Base-by-base conservation (phyloP, 331 rosid species). In the Acacia concinna region DNA sequence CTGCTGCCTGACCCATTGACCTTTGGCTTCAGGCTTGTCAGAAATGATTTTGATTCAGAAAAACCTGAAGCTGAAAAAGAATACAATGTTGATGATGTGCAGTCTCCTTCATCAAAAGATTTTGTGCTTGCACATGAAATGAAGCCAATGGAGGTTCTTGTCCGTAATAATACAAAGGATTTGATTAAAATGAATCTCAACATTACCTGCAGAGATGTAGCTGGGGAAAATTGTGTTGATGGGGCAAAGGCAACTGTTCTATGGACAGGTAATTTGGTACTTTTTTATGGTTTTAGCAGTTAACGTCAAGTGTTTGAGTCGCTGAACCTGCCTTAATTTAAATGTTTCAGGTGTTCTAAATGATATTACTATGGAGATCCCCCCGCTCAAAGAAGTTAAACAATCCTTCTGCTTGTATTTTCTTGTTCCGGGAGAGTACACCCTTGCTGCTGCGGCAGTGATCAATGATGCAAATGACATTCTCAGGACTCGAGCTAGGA, bases 1-100 rank as follows among this genome's bases (percentile, higher is more conserved):
- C 86, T 96, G 78, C 89, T 96, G 81, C 98, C 99, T 52, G 98
- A 96, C 82, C 99, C 99, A 13, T 86, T 96, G 80, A 96, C 99
- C 25, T 96, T 91, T 76, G 90, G 94, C 81, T 96, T 96, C 85
- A 90, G 92, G 86, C 94, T 92, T 72, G 82, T 82, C 68, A 82
- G 90, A 74, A 74, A 83, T 57, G 73, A 78, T 71, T 71, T 62
- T 15, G 86, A 84, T 69, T 70, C 88, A 57, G 86, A 68, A 63
- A 79, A 83, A 35, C 13, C 70, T 18, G 87, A 84, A 66, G 71
- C 88, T 57, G 86, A 71, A 71, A 66, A 46, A 60, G 78, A 82
- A 62, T 75, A 81, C 27, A 77, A 65, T 75, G 68, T 59, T 59
- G 49, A 72, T 59, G 49, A 68, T 35, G 80, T 63, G 40, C 83